Base-by-base conservation (phyloP, 495 filamentous ascomycete genomes). In the Aspergillus sparsus region DNA sequence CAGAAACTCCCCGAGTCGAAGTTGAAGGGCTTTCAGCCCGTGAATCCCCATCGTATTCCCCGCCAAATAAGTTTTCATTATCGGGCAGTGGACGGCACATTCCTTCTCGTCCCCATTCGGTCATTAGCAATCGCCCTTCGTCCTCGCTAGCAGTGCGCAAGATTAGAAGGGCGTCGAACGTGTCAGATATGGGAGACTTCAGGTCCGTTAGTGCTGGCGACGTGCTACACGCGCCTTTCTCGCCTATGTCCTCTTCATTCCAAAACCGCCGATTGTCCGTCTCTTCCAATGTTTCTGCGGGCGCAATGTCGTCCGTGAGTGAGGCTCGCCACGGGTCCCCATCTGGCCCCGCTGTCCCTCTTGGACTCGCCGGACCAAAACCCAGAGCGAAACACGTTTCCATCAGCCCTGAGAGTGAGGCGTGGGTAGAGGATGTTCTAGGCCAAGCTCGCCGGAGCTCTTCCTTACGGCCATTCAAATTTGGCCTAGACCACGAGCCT, bases 391-490 rank as follows among this genome's bases (percentile, higher is more conserved):
- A 74, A 46, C 73, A 76, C 11, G 64, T 74, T 21, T 76, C 76
- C 16, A 81, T 83, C 65, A 79, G 70, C 31, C 77, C 80, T 0
- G 73, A 79, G 31, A 80, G 79, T 55, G 80, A 83, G 68, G 80
- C 80, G 2, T 82, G 80, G 80, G 80, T 80, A 1, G 75, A 75
- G 61, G 72, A 75, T 51, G 77, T 80, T 3, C 66, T 80, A 36
- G 71, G 76, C 15, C 74, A 78, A 62, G 75, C 77, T 2, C 74
- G 77, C 32, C 55, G 71, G 21, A 76, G 75, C 27, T 72, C 73
- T 11, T 74, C 77, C 12, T 52, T 71, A 15, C 66, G 68, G 35
- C 67, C 73, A 18, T 60, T 62, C 34, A 63, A 58, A 16, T 59
- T 41, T 36, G 49, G 49, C 11, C 47, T 65, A 16, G 66, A 69